These are phyloP conservation scores for Leccinum griseonigrum DNA, from an alignment of 1,284 basidiomycete species.

Conservation along the genomic window DNA sequence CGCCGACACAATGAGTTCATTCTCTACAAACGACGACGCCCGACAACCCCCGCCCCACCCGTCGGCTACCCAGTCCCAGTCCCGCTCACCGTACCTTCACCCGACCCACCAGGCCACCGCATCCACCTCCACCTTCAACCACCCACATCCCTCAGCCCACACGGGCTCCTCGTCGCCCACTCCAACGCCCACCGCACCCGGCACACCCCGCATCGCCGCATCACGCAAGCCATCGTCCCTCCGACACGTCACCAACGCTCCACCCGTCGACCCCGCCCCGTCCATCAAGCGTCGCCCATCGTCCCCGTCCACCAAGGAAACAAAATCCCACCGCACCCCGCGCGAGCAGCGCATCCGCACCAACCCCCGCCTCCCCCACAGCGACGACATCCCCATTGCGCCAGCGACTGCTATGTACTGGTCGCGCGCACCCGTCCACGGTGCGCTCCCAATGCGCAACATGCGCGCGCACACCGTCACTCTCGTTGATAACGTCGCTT, in stretches of 20 bases:
- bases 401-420: slow-evolving; percentile 79
- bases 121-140: slow-evolving; percentile 31
- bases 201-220: slow-evolving; percentile 29
- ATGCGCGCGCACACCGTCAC: slow-evolving; percentile 86
- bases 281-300: slow-evolving; percentile 28
- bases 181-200: slow-evolving; percentile 18
- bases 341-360: slow-evolving; percentile 37
- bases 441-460: slow-evolving; percentile 66
- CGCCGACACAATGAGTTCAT: slow-evolving; percentile 21
- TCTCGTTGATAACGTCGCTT: slow-evolving; percentile 78
- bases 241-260: slow-evolving; percentile 26
- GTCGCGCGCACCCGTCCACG: slow-evolving; percentile 81
- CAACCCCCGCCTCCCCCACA: slow-evolving; percentile 55
- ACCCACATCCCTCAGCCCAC: neutral
- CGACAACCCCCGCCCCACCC: slow-evolving; percentile 2
- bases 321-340: slow-evolving; percentile 13
- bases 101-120: slow-evolving; percentile 32
- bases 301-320: slow-evolving; percentile 30
- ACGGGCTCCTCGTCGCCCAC: slow-evolving; percentile 9
- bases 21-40: slow-evolving; percentile 16
- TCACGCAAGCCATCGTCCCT: slow-evolving; percentile 31
- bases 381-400: slow-evolving; percentile 51
- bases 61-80: neutral
- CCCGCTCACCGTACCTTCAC: slow-evolving; percentile 31
- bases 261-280: slow-evolving; percentile 15